Percentiles rank a stretch among this genome's conserved stretches.
Evolutionary conservation across 139 green algal genomes (phyloP).

Genomic region (Auxenochlorella pyrenoidosa): DNA sequence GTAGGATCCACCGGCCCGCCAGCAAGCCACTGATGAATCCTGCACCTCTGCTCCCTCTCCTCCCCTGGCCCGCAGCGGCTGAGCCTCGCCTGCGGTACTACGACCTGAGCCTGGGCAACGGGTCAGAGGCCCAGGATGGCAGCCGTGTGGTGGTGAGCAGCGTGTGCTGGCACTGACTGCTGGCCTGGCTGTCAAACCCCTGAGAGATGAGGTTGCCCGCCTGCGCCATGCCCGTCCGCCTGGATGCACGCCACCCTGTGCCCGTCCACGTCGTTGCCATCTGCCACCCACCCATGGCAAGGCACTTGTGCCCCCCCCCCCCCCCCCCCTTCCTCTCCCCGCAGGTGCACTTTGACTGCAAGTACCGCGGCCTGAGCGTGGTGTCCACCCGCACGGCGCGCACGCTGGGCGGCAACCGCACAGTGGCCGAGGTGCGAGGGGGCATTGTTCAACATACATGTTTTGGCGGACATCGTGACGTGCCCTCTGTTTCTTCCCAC

Average conservation of each 20-base stretch:
- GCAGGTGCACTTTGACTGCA: constrained; percentile 94
- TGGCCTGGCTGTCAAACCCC: no score
- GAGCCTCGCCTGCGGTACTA: constrained; percentile 73
- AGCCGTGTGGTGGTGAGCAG: constrained; percentile 67
- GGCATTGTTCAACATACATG: no score
- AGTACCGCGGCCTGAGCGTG: constrained; percentile 86
- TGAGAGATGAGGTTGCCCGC: not conserved
- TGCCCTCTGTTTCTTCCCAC: no score
- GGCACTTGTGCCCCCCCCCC: no score
- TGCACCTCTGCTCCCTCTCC: not conserved
- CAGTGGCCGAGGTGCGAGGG: constrained; percentile 82
- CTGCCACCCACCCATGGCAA: no score
- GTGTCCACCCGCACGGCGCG: constrained; percentile 85
- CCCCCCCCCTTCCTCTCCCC: no score
- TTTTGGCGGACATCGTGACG: no score
- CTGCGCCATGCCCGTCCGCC: no score
- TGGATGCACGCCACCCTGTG: not conserved
- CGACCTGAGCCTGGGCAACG: constrained; percentile 73
- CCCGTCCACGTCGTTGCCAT: no score
- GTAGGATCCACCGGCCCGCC: no score
- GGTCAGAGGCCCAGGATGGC: constrained; percentile 58
- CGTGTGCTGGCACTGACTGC: not conserved
- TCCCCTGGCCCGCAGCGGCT: constrained; percentile 35
- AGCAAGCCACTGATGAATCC: no score
- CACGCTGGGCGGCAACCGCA: constrained; percentile 90